Evolutionary conservation across 352 stramenopile genomes (phyloP).

Genomic region (Thalassiosira ordinaria): DNA sequence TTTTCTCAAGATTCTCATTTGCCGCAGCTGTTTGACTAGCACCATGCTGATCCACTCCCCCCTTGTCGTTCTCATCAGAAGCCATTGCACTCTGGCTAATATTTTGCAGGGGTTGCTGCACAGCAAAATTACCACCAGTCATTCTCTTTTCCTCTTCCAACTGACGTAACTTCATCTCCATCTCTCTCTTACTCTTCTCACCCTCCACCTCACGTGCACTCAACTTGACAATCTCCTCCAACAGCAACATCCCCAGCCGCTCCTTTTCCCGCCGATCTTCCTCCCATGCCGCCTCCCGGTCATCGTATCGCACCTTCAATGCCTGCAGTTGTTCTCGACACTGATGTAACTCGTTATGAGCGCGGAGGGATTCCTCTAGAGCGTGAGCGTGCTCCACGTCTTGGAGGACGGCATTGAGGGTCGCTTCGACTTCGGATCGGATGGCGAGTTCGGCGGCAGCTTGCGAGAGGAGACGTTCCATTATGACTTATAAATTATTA

Average conservation of each 20-base stretch:
- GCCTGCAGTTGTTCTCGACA: conserved; percentile 15
- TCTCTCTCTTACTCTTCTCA: conserved; percentile 24
- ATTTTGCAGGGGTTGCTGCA: neutral
- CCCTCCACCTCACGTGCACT: conserved; percentile 28
- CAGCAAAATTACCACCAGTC: neutral
- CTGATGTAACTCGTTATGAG: conserved; percentile 24
- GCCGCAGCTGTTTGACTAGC: neutral
- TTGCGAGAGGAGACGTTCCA: conserved; percentile 42
- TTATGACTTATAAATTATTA: conserved; percentile 7
- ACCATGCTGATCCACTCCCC: neutral
- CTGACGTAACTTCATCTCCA: conserved; percentile 28
- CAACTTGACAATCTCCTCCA: conserved; percentile 40
- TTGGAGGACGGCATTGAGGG: conserved; percentile 36
- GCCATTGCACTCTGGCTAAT: neutral
- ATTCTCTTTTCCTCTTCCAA: conserved; percentile 10
- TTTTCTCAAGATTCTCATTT: neutral
- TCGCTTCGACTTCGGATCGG: conserved; percentile 41
- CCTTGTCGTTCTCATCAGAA: neutral
- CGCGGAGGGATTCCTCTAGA: conserved; percentile 29
- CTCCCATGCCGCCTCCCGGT: conserved; percentile 45
- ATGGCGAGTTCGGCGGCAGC: conserved; percentile 41
- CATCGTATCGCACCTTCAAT: conserved; percentile 30
- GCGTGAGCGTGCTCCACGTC: conserved; percentile 43
- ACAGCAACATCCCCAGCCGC: conserved; percentile 26
- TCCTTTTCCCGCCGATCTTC: conserved; percentile 59